Base-by-base conservation (phyloP, 2,329 filamentous ascomycete species). In the Claviceps fusiformis region DNA sequence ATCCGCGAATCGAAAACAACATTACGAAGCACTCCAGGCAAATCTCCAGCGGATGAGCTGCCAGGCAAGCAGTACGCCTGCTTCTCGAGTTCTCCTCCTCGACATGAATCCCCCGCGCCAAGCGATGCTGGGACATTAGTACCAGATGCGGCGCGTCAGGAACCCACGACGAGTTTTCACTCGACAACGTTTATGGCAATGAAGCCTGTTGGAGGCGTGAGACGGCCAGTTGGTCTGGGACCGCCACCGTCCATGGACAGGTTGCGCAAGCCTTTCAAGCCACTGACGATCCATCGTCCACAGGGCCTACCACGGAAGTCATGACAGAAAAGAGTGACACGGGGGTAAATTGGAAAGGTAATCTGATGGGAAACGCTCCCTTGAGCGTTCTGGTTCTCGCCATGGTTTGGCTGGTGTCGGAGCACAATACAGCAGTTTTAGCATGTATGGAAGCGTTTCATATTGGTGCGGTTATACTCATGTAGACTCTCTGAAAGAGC, bases 31-130 rank as follows among this genome's bases (percentile, higher is more conserved):
- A 65, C 61, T 5, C 9, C 43, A 55, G 41, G 61, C 59, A 52
- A 45, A 10, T 56, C 62, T 50, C 59, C 61, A 43, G 61, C 66
- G 7, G 59, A 63, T 2, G 60, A 59, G 4, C 63, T 59, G 9
- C 65, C 67, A 2, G 68, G 65, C 54, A 76, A 75, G 52, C 68
- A 69, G 8, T 86, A 87, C 60, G 65, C 73, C 0, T 77, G 74
- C 58, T 81, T 83, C 62, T 82, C 79, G 0, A 83, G 80, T 66
- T 80, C 80, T 19, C 79, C 80, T 4, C 65, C 70, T 3, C 63
- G 64, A n/a, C 64, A 65, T 2, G 37, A 58, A 3, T 62, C 62
- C 6, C 60, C 61, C 4, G 58, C 61, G 19, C 57, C 59, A 5
- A 9, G 44, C 33, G 60, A 64, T 11, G 58, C 59, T 11, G 58